A percentile compares a stretch with the other conserved stretches of the same genome.
phyloP scores from a whole-genome alignment of 352 stramenopile species.

The Phytopythium vexans region DNA sequence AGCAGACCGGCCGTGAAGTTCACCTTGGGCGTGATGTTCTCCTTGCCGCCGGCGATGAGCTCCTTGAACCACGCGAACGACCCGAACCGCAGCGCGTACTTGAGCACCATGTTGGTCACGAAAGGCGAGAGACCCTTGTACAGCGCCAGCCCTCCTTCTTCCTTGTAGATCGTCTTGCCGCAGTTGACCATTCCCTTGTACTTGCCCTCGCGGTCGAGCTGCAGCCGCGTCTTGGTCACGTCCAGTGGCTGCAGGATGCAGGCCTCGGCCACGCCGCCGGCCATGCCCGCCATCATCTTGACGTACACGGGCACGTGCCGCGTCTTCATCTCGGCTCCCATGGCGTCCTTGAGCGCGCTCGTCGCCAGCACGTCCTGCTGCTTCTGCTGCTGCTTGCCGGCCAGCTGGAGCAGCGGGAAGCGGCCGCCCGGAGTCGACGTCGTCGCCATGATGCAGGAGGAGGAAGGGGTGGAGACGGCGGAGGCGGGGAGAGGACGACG shows the following conservation, averaged over 20 bases:
- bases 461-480: constrained; percentile 4
- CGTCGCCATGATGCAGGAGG: constrained; percentile 9
- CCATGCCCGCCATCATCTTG: constrained; percentile 87
- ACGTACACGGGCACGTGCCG: constrained; percentile 67
- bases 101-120: constrained; percentile 88
- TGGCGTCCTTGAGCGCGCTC: constrained; percentile 71
- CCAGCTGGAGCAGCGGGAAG: constrained; percentile 26
- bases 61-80: constrained; percentile 87
- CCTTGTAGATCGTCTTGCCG: constrained; percentile 72
- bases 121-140: constrained; percentile 88
- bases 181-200: constrained; percentile 88
- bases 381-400: constrained; percentile 8
- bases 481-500: constrained; percentile 10
- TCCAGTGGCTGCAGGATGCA: constrained; percentile 82
- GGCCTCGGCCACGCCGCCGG: constrained; percentile 80
- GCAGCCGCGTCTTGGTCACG: constrained; percentile 84
- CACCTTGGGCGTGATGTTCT: constrained; percentile 68
- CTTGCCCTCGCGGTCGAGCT: constrained; percentile 67
- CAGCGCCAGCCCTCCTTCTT: constrained; percentile 66
- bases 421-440: constrained; percentile 10
- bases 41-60: constrained; percentile 66
- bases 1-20: constrained; percentile 90
- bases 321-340: constrained; percentile 71
- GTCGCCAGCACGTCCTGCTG: constrained; percentile 46
- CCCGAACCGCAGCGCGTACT: constrained; percentile 87